A percentile compares a stretch with the other conserved stretches of the same genome.
phyloP scores from a whole-genome alignment of 2,329 filamentous ascomycete genomes.

The Verruconis gallopava region DNA sequence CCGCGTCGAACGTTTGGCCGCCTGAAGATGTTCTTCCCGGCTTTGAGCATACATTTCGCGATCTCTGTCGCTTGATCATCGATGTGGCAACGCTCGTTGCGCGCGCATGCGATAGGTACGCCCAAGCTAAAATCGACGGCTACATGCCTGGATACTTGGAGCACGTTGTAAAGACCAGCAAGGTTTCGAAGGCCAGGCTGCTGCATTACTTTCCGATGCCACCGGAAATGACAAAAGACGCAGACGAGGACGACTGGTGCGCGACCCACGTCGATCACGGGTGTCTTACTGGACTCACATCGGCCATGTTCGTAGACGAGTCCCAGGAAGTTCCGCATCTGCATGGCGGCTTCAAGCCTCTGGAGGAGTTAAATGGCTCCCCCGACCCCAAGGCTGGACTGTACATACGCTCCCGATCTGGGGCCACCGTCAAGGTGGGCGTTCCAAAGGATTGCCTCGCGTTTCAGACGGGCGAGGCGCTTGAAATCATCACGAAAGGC shows the following conservation, averaged over 20 bases:
- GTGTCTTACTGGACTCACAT: constrained; percentile 85
- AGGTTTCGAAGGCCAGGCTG: constrained; percentile 79
- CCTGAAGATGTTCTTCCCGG: constrained; percentile 53
- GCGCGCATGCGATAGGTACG: constrained; percentile 78
- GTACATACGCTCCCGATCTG: constrained; percentile 83
- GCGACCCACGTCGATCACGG: constrained; percentile 84
- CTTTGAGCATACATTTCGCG: constrained; percentile 60
- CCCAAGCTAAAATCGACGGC: constrained; percentile 59
- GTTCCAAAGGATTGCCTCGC: constrained; percentile 86
- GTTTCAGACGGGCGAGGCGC: constrained; percentile 88
- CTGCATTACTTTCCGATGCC: constrained; percentile 66
- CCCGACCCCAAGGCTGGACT: constrained; percentile 77
- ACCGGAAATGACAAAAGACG: constrained; percentile 12
- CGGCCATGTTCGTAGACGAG: constrained; percentile 93
- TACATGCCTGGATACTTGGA: constrained; percentile 75
- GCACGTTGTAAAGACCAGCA: constrained; percentile 70
- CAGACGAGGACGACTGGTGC: constrained; percentile 82
- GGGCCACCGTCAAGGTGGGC: constrained; percentile 74
- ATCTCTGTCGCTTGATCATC: constrained; percentile 73
- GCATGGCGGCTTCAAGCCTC: constrained; percentile 22
- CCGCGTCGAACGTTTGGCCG: constrained; percentile 85
- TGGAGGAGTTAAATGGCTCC: constrained; percentile 59
- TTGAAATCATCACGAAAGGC: constrained; percentile 83
- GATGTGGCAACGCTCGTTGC: constrained; percentile 83
- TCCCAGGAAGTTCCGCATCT: constrained; percentile 24